Evolutionary conservation across 1,284 basidiomycete species (phyloP).

Genomic region (Pseudozyma sp.): DNA sequence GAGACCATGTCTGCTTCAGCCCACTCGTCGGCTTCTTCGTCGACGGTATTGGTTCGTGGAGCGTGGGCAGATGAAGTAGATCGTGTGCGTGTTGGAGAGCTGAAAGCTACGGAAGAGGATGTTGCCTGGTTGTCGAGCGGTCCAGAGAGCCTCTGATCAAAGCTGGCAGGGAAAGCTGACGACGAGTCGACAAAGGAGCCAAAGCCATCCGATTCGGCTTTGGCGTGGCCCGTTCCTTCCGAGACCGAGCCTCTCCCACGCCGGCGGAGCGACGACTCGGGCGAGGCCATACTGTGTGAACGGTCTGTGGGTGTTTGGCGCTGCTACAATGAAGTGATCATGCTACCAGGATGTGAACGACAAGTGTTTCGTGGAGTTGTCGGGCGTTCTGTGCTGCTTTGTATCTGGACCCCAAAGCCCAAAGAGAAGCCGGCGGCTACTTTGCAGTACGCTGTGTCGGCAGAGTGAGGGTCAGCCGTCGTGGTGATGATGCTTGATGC

Average conservation of each 20-base stretch:
- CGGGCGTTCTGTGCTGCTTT: background rate
- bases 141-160: conserved; percentile 28
- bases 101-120: conserved; percentile 19
- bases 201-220: conserved; percentile 45
- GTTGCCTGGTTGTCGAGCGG: conserved; percentile 22
- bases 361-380: background rate
- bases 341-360: background rate
- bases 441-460: too few relatives aligned
- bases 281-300: conserved; percentile 33
- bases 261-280: conserved; percentile 37
- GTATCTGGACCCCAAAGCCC: background rate
- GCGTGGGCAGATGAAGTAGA: conserved; percentile 10
- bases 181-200: conserved; percentile 50
- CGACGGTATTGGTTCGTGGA: background rate
- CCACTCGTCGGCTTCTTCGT: conserved; percentile 45
- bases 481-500: too few relatives aligned
- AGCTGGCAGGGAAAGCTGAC: conserved; percentile 30
- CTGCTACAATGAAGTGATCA: conserved; percentile 4
- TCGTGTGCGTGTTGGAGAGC: conserved; percentile 14
- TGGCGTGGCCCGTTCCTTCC: conserved; percentile 21
- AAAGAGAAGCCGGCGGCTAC: background rate
- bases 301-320: background rate
- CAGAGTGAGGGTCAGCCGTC: too few relatives aligned
- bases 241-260: conserved; percentile 44
- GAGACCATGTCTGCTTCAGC: conserved; percentile 49